Percentiles rank a stretch among this genome's conserved stretches.
Evolutionary conservation across 257 asterid species (phyloP).

Genomic region (Echites panduratus): DNA sequence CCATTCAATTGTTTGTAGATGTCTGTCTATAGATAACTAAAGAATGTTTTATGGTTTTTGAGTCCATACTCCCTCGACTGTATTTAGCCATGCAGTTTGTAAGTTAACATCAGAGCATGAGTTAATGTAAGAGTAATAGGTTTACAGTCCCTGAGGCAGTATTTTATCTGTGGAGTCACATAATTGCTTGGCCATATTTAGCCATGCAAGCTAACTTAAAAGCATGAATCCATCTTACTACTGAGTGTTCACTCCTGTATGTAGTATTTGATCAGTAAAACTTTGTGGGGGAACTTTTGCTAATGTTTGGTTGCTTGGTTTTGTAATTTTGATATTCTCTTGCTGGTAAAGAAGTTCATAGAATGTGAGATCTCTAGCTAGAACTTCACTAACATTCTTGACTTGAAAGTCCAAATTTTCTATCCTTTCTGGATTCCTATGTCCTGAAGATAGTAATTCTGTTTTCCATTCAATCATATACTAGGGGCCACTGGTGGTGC

Average conservation of each 20-base stretch:
- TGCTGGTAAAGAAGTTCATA: background rate
- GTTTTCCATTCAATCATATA: background rate
- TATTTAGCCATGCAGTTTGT: background rate
- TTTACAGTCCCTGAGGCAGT: background rate
- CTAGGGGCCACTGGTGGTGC: slow-evolving; percentile 83
- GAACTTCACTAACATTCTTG: background rate
- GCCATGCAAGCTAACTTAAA: background rate
- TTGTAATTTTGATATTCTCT: background rate
- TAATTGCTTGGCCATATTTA: background rate
- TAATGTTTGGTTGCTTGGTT: background rate
- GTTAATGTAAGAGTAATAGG: background rate
- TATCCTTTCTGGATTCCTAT: background rate
- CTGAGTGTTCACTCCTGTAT: background rate
- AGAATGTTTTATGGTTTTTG: background rate
- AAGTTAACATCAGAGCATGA: background rate
- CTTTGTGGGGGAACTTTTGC: background rate
- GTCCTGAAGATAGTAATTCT: background rate
- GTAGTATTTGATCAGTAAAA: background rate
- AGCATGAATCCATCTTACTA: background rate
- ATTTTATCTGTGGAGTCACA: background rate
- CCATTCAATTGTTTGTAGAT: background rate
- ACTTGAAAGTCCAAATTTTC: background rate
- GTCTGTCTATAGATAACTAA: background rate
- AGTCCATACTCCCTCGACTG: background rate
- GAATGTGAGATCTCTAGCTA: background rate